phyloP scores from a whole-genome alignment of 1,284 basidiomycete genomes.

The Dichomitus squalens region DNA sequence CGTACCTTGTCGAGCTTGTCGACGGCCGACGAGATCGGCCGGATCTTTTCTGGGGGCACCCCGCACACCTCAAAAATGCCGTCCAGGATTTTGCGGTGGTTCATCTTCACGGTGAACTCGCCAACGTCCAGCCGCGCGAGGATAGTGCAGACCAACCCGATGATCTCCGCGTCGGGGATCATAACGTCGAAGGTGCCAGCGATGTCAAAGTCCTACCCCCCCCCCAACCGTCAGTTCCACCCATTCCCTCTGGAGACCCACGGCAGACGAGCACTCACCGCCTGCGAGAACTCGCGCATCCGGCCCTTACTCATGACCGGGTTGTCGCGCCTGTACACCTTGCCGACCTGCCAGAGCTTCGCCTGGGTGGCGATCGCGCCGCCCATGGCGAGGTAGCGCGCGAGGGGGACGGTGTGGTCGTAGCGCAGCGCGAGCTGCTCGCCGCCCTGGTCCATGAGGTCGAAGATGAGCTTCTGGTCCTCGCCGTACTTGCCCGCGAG shows the following conservation, averaged over 20 bases:
- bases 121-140: constrained; percentile 86
- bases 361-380: constrained; percentile 70
- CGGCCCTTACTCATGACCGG: constrained; percentile 98
- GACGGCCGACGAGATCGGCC: constrained; percentile 95
- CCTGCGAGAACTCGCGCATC: constrained; percentile 99
- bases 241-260: background rate
- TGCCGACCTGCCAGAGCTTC: constrained; percentile 97
- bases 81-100: constrained; percentile 97
- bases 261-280: constrained; percentile 54
- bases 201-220: constrained; percentile 89
- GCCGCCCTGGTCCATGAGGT: constrained; percentile 98
- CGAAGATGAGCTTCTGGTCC: constrained; percentile 97
- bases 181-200: constrained; percentile 94
- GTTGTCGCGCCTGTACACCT: constrained; percentile 96
- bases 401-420: constrained; percentile 97
- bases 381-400: constrained; percentile 95
- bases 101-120: constrained; percentile 95
- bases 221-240: constrained; percentile 29
- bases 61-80: constrained; percentile 98
- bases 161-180: constrained; percentile 95
- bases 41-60: constrained; percentile 89
- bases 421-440: constrained; percentile 95
- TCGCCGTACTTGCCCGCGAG: constrained; percentile 97
- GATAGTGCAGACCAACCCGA: constrained; percentile 84
- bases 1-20: constrained; percentile 92